A percentile compares a stretch with the other conserved stretches of the same genome.
Conservation (phyloP, 2,329 filamentous ascomycete genomes). For the Trichoderma asperellum region DNA sequence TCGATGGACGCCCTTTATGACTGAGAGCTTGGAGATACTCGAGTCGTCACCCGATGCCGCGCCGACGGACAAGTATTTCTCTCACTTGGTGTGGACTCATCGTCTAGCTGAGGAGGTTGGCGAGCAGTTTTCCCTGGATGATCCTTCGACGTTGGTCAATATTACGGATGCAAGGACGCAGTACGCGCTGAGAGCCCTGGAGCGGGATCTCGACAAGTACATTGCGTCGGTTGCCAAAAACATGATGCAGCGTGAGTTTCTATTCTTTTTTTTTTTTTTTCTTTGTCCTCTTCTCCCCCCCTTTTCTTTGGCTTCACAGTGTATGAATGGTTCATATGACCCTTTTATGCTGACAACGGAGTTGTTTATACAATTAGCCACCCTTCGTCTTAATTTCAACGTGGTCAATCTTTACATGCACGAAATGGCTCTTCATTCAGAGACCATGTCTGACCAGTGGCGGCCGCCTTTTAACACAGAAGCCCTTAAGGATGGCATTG, state of each 20-base stretch:
- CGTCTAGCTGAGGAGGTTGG: conserved; percentile 70
- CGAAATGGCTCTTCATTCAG: conserved; percentile 71
- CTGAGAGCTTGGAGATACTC: conserved; percentile 61
- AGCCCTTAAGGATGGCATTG: conserved; percentile 48
- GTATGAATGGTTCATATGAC: neutral
- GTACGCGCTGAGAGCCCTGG: conserved; percentile 66
- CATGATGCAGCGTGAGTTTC: conserved; percentile 59
- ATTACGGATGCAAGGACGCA: conserved; percentile 67
- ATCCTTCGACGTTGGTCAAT: conserved; percentile 57
- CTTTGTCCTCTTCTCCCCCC: conserved; percentile 35
- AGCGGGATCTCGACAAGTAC: conserved; percentile 66
- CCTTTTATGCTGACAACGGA: neutral
- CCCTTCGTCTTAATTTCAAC: conserved; percentile 65
- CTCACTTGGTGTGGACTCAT: conserved; percentile 63
- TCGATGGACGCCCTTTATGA: conserved; percentile 63
- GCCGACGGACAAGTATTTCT: conserved; percentile 61
- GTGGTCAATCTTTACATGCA: conserved; percentile 74
- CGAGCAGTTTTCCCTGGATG: conserved; percentile 68
- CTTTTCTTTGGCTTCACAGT: neutral
- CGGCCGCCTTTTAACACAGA: conserved; percentile 52
- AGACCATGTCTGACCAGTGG: conserved; percentile 61
- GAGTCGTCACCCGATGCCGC: conserved; percentile 58
- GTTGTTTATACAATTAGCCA: conserved; percentile 48
- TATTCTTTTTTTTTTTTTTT: conserved; percentile 35
- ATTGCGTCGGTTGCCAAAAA: conserved; percentile 56